phyloP scores from a whole-genome alignment of 2,329 filamentous ascomycete species.

The Paecilomyces formosus region DNA sequence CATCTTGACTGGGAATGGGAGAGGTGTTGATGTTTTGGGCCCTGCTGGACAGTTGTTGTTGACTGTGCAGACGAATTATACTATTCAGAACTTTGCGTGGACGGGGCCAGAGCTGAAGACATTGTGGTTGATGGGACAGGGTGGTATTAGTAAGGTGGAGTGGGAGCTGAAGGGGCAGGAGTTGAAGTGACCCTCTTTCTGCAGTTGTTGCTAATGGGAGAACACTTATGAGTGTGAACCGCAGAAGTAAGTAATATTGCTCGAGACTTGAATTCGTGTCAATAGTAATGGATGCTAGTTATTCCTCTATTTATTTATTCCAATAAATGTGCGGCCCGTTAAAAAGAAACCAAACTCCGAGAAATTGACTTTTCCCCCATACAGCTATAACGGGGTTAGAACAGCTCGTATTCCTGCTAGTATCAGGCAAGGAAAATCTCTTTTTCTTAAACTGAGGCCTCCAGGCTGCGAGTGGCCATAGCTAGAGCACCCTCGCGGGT shows the following conservation, averaged over 20 bases:
- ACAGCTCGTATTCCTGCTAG: background rate
- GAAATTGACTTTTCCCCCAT: background rate
- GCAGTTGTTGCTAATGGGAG: background rate
- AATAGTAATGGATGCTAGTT: background rate
- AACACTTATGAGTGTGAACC: too few species aligned
- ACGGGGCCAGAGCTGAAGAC: slow-evolving; percentile 30
- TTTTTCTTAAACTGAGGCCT: slow-evolving; percentile 8
- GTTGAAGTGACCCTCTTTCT: slow-evolving; percentile 8
- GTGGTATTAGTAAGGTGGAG: slow-evolving; percentile 31
- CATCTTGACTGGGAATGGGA: slow-evolving; percentile 31
- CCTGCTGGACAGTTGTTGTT: slow-evolving; percentile 28
- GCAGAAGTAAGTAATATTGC: background rate
- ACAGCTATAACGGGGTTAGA: background rate
- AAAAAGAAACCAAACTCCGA: background rate
- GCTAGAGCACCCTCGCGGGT: slow-evolving; percentile 79
- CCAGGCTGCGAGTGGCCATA: slow-evolving; percentile 57
- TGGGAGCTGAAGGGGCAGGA: slow-evolving; percentile 29
- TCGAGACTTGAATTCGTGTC: background rate
- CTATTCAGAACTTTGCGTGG: slow-evolving; percentile 40
- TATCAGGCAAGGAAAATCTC: background rate
- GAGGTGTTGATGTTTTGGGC: slow-evolving; percentile 35
- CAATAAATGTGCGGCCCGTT: background rate
- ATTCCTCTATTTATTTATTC: background rate
- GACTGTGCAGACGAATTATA: slow-evolving; percentile 36
- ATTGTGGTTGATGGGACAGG: slow-evolving; percentile 34